phyloP scores from a whole-genome alignment of 768 basidiomycete genomes.

The Boletus speciosus region DNA sequence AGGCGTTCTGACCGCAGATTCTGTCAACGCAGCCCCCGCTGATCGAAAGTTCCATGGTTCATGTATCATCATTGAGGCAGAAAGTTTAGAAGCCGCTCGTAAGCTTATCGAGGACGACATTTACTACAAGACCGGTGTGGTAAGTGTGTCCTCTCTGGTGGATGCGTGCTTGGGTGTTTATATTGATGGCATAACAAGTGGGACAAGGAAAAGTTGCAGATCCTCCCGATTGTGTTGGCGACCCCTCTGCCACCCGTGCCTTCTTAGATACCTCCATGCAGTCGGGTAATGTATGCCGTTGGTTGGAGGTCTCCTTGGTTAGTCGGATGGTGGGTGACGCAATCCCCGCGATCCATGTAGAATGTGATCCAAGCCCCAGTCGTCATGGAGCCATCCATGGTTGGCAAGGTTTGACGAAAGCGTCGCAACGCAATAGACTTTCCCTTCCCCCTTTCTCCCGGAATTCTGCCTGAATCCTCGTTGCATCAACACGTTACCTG shows the following conservation, averaged over 20 bases:
- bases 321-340: not conserved
- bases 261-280: not conserved
- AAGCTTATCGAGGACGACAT: slow-evolving; percentile 23
- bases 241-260: slow-evolving; percentile 14
- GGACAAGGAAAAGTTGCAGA: slow-evolving; percentile 54
- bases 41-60: slow-evolving; percentile 60
- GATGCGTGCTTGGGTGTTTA: not conserved
- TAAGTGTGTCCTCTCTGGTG: slow-evolving; percentile 2
- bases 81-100: slow-evolving; percentile 43
- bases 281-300: not conserved
- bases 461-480: not conserved
- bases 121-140: slow-evolving; percentile 24
- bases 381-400: slow-evolving; percentile 1
- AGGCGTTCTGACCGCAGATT: slow-evolving; percentile 53
- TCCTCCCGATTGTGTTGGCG: slow-evolving; percentile 42
- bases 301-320: not conserved
- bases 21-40: slow-evolving; percentile 42
- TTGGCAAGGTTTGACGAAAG: not conserved
- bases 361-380: not conserved
- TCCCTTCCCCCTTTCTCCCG: not conserved
- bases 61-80: slow-evolving; percentile 51
- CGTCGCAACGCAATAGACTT: not conserved
- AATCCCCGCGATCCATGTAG: not conserved
- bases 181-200: slow-evolving; percentile 38
- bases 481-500: slow-evolving; percentile 4